Evolutionary conservation across 768 basidiomycete species (phyloP).

Genomic region (Mycena pura): DNA sequence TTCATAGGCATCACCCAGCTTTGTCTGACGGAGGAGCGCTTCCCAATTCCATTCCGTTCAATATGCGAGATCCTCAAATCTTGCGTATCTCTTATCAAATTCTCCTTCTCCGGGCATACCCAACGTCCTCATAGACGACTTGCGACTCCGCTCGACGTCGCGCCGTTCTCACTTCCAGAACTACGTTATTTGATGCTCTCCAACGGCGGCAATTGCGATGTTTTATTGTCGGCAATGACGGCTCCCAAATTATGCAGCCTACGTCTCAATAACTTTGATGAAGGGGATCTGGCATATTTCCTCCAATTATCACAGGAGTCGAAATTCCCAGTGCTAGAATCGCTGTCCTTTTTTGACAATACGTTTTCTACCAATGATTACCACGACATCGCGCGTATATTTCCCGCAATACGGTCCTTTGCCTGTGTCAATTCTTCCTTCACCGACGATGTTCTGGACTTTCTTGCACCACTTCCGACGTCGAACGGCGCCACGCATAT

Average conservation of each 20-base stretch:
- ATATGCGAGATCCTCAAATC: slow-evolving; percentile 16
- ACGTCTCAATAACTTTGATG: slow-evolving; percentile 22
- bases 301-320: slow-evolving; percentile 17
- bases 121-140: slow-evolving; percentile 14
- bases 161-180: slow-evolving; percentile 11
- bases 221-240: slow-evolving; percentile 13
- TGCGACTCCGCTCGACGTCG: slow-evolving; percentile 10
- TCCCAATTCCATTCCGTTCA: slow-evolving; percentile 19
- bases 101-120: slow-evolving; percentile 19
- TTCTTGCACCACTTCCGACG: slow-evolving; percentile 17
- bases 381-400: slow-evolving; percentile 21
- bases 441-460: slow-evolving; percentile 22
- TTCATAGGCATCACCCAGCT: slow-evolving; percentile 19
- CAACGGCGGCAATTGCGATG: slow-evolving; percentile 22
- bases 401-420: slow-evolving; percentile 17
- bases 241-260: slow-evolving; percentile 17
- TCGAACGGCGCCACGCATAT: slow-evolving; percentile 11
- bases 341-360: slow-evolving; percentile 11
- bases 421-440: slow-evolving; percentile 17
- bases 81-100: slow-evolving; percentile 14
- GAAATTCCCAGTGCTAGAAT: slow-evolving; percentile 23
- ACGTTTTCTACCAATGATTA: slow-evolving; percentile 14
- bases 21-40: slow-evolving; percentile 22
- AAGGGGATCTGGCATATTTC: slow-evolving; percentile 20
- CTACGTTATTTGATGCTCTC: slow-evolving; percentile 21